A percentile compares a stretch with the other conserved stretches of the same genome.
Conservation (phyloP, 78 protist species). For the Mastigamoeba balamuthi region DNA sequence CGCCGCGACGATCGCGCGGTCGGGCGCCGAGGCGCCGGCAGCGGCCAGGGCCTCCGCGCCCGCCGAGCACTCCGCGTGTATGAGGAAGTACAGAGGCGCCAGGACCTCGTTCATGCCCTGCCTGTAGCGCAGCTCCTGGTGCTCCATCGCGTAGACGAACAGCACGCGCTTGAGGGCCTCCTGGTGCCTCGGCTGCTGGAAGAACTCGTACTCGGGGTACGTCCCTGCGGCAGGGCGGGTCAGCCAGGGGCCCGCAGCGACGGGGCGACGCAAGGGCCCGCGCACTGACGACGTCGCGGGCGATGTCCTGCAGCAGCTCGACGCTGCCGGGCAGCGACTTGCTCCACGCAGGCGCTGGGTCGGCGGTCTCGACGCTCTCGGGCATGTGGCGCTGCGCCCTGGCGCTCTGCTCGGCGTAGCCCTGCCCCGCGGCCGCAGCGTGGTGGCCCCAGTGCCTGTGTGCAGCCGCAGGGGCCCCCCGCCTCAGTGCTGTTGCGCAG, state of each 20-base stretch:
- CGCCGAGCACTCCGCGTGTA: background rate
- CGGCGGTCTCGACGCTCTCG: background rate
- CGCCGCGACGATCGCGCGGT: background rate
- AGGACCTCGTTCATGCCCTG: conserved; percentile 73
- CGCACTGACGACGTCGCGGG: conserved; percentile 21
- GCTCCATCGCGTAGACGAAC: conserved; percentile 35
- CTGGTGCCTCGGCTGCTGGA: conserved; percentile 8
- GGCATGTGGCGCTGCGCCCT: background rate
- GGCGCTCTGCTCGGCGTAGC: background rate
- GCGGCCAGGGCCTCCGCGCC: background rate
- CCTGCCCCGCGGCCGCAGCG: too few relatives aligned
- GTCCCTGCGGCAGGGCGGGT: too few relatives aligned
- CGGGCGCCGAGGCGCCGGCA: background rate
- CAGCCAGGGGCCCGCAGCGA: too few relatives aligned
- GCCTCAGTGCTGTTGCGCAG: too few relatives aligned
- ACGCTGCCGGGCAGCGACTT: conserved; percentile 23
- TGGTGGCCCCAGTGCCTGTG: too few relatives aligned
- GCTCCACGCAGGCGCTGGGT: conserved; percentile 36
- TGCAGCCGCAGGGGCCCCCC: background rate
- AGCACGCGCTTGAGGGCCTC: conserved; percentile 23
- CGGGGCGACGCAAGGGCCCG: too few relatives aligned
- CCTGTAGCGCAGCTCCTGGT: conserved; percentile 26
- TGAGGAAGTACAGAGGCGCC: conserved; percentile 52
- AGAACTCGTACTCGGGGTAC: conserved; percentile 53
- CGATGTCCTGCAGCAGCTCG: conserved; percentile 38